Conservation (phyloP, 345 rosid species). For the Eucalyptus caleyi region DNA sequence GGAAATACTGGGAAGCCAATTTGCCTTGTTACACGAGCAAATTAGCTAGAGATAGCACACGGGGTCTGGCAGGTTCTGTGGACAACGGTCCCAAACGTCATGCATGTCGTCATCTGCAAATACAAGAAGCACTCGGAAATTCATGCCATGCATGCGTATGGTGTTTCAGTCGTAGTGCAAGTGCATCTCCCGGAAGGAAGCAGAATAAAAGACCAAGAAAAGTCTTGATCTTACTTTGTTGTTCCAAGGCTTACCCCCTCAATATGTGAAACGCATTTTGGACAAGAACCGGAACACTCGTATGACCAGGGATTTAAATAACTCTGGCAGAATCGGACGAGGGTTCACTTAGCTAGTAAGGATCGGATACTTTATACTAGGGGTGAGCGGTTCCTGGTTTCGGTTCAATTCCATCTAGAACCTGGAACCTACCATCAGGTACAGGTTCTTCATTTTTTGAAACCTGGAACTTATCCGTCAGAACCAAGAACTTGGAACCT, state of each 20-base stretch:
- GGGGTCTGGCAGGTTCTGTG: background rate
- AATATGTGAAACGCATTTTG: background rate
- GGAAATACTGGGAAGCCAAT: background rate
- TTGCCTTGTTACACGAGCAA: background rate
- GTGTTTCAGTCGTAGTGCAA: too few species aligned
- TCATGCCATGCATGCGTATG: background rate
- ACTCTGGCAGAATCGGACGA: background rate
- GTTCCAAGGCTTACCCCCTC: background rate
- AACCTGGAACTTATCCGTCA: too few species aligned
- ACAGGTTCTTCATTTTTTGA: too few species aligned
- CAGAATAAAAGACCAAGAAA: background rate
- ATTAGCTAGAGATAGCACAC: background rate
- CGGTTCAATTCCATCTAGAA: too few species aligned
- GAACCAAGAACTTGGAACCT: too few species aligned
- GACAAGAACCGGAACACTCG: background rate
- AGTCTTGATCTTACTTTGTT: background rate
- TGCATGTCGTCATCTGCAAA: background rate
- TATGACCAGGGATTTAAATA: background rate
- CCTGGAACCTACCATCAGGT: too few species aligned
- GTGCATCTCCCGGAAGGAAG: background rate
- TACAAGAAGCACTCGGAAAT: background rate
- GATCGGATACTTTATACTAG: background rate
- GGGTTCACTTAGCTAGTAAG: background rate
- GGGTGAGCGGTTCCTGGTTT: too few species aligned
- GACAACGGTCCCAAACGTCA: background rate